Evolutionary conservation across 2,329 filamentous ascomycete genomes (phyloP).

Genomic region (Aspergillus hortae): DNA sequence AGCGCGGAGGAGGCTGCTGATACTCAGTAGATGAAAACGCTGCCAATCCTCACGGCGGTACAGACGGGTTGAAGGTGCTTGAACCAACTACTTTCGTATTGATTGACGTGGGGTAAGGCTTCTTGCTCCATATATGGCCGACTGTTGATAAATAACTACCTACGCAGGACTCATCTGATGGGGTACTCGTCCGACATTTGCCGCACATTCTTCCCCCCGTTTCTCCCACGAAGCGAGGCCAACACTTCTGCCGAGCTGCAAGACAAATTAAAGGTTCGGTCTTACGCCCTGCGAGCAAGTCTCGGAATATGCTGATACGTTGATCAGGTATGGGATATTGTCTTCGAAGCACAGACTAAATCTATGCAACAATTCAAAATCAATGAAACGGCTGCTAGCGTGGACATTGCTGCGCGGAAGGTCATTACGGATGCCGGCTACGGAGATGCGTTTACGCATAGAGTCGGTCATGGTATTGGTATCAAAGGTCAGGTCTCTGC

Average conservation of each 20-base stretch:
- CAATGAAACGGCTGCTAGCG: conserved; percentile 54
- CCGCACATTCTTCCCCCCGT: conserved; percentile 55
- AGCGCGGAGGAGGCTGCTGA: background rate
- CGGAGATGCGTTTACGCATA: conserved; percentile 58
- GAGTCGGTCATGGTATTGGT: conserved; percentile 62
- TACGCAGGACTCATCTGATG: conserved; percentile 51
- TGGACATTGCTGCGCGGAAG: conserved; percentile 58
- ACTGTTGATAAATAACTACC: background rate
- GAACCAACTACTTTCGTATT: conserved; percentile 56
- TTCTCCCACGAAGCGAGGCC: conserved; percentile 17
- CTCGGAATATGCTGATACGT: conserved; percentile 1
- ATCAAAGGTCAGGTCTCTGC: conserved; percentile 49
- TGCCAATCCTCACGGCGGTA: conserved; percentile 39
- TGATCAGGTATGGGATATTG: conserved; percentile 54
- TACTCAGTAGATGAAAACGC: conserved; percentile 33
- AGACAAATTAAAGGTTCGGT: conserved; percentile 46
- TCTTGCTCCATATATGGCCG: background rate
- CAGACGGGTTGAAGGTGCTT: conserved; percentile 47
- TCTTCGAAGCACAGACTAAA: conserved; percentile 59
- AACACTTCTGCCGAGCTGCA: conserved; percentile 17
- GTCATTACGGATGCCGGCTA: conserved; percentile 59
- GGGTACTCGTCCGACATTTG: conserved; percentile 64
- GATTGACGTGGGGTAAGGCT: conserved; percentile 54
- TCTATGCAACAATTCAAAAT: conserved; percentile 50
- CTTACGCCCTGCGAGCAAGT: background rate